Evolutionary conservation across 768 basidiomycete genomes (phyloP), one percentile per base, ranked within the genome.

Genomic region (Amanita pallidorosea): DNA sequence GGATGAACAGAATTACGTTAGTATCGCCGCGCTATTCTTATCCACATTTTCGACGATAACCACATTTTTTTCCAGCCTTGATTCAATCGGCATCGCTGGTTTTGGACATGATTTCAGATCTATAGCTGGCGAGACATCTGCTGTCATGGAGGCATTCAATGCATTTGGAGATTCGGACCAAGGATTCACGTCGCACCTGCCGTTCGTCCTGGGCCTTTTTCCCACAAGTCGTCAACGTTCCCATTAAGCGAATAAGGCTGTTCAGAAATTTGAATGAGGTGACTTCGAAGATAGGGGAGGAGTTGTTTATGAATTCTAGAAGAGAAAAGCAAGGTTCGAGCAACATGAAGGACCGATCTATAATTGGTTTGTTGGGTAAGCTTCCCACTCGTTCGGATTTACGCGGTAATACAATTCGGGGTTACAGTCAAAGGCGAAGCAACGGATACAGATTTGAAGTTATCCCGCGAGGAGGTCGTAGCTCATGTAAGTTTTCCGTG

Each of bases 91-190:
- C 7, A 65, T 72, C 23, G 72, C 73, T 2, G 71, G 71, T 0
- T 79, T 79, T 54, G 69, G 70, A n/a, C 69, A 78, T 17, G 67
- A 79, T 57, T 82, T 83, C 54, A 69, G 71, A 8, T 62, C 74
- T 0, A 65, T 82, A 4, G 69, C 75, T 13, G 79, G 79, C 7
- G 68, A 73, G 49, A 60, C 57, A 15, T 65, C 74, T 3, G 53
- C 65, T 2, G 67, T 79, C n/a, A 63, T 68, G 1, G 65, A 70
- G 4, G 63, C 53, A 53, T 79, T 79, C 52, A 66, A 65, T 13
- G 55, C 43, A 9, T 36, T 52, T 35, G 20, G 49, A 15, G 9
- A 47, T n/a, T n/a, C n/a, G 58, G 6, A 55, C 55, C 15, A 46
- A 42, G 53, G 56, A 4, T n/a, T 57, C n/a, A 25, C 56, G 18